Base-by-base conservation (phyloP, 306 rosid genomes). In the Arachis hypogaea region DNA sequence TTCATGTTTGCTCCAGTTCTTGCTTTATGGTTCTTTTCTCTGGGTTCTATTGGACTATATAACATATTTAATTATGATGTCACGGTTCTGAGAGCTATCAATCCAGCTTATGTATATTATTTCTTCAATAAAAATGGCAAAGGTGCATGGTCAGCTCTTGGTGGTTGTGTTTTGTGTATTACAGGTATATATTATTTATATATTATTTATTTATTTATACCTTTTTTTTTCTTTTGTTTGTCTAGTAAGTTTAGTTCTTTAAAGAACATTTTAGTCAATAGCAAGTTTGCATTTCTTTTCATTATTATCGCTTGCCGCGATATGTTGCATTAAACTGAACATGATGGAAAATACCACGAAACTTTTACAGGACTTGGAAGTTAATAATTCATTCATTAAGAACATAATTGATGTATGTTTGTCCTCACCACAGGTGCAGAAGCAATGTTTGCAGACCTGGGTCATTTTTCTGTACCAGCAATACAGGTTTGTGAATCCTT, bases 391-490 rank as follows among this genome's bases (percentile, higher is more conserved):
- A 44, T 47, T 47, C 79, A 47, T 71, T 65, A 43, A 28, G 52
- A 70, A 62, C 11, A 45, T 38, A 62, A 56, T 11, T 16, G 7
- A 11, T 28, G 11, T 18, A 45, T 72, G 58, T 50, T 68, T 63
- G 49, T 51, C 47, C 61, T 42, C n/a, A 14, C 46, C 75, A 59
- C 87, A 94, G 97, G 98, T 65, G 91, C 97, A 42, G 98, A 94
- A 86, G 98, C 95, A 55, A 94, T 94, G 98, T 94, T 94, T 86
- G 97, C 97, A 61, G 98, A 94, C 87, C 86, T 94, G 30, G 97
- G 99, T 66, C 97, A 92, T 86, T 94, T 94, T 79, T 80, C 93
- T 72, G 95, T 94, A 75, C 88, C 63, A 10, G 77, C 99, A 73
- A 92, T 91, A 81, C 97, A 94, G 96, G 99, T 92, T 72, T 59